Conservation (phyloP, 176 grass and related monocot genomes). For the Typha latifolia region DNA sequence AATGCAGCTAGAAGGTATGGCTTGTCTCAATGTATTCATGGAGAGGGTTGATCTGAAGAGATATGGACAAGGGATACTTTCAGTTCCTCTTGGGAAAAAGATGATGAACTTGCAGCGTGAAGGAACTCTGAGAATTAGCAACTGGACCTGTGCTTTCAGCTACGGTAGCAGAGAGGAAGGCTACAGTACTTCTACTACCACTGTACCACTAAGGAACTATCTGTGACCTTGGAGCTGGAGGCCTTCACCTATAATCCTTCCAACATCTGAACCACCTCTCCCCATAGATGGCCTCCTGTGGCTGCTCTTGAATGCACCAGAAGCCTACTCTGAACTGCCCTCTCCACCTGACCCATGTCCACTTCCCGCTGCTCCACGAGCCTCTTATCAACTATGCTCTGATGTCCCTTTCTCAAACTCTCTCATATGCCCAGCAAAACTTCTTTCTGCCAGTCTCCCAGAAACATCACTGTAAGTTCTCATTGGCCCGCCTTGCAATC, state of each 20-base stretch:
- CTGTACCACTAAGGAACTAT: conserved; percentile 11
- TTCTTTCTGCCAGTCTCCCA: conserved; percentile 64
- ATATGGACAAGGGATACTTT: neutral
- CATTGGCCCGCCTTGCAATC: conserved; percentile 60
- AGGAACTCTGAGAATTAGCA: neutral
- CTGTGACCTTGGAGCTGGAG: conserved; percentile 65
- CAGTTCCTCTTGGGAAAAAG: neutral
- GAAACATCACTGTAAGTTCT: conserved; percentile 89
- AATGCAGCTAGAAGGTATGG: too few relatives aligned
- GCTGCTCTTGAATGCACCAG: conserved; percentile 99
- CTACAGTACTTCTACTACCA: too few relatives aligned
- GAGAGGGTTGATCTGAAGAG: neutral
- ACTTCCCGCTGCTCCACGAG: conserved; percentile 40
- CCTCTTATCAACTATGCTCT: conserved; percentile 32
- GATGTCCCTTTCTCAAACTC: conserved; percentile 63
- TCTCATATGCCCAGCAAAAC: conserved; percentile 95
- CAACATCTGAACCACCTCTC: conserved; percentile 98
- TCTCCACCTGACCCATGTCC: conserved; percentile 64
- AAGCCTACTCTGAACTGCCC: conserved; percentile 63
- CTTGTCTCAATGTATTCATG: conserved; percentile 1
- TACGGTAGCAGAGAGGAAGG: too few relatives aligned
- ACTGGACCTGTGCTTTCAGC: neutral
- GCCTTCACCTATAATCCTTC: conserved; percentile 82
- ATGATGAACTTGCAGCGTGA: neutral
- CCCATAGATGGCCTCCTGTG: conserved; percentile 85